Conservation (phyloP, 1,284 basidiomycete genomes). For the Mixia osmundae region DNA sequence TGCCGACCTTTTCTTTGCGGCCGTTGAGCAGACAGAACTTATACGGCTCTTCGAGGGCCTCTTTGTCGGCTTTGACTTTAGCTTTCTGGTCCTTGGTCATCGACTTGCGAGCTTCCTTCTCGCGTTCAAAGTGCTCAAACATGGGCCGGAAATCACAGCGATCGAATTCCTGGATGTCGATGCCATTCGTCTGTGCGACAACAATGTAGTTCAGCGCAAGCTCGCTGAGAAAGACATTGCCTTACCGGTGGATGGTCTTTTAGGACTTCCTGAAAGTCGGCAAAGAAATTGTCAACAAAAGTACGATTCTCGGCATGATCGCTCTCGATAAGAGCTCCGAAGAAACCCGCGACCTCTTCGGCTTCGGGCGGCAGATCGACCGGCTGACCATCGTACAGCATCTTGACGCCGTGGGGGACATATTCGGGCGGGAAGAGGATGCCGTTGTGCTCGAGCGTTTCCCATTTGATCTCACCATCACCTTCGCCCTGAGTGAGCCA, state of each 20-base stretch:
- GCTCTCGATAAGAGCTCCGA: constrained; percentile 74
- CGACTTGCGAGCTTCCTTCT: constrained; percentile 79
- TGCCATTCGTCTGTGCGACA: constrained; percentile 30
- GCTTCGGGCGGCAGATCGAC: constrained; percentile 60
- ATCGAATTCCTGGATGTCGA: constrained; percentile 51
- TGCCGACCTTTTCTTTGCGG: constrained; percentile 90
- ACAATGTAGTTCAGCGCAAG: neutral
- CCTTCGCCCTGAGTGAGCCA: constrained; percentile 34
- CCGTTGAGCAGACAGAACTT: constrained; percentile 72
- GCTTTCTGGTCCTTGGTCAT: constrained; percentile 72
- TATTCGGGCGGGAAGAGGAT: constrained; percentile 93
- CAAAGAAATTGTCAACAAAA: constrained; percentile 92
- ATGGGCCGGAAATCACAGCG: constrained; percentile 87
- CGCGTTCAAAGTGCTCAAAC: constrained; percentile 74
- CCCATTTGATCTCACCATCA: constrained; percentile 71
- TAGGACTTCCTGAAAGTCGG: constrained; percentile 59
- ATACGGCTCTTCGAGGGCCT: constrained; percentile 62
- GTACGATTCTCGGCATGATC: constrained; percentile 71
- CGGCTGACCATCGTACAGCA: constrained; percentile 79
- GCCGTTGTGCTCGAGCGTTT: constrained; percentile 73
- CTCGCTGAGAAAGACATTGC: constrained; percentile 11
- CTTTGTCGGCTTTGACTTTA: constrained; percentile 58
- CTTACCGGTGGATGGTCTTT: constrained; percentile 67
- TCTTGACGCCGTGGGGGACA: constrained; percentile 62
- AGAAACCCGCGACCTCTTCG: constrained; percentile 95